These are phyloP conservation scores for Cudoniella acicularis DNA, from an alignment of 495 filamentous ascomycete genomes.

Conservation along the genomic window DNA sequence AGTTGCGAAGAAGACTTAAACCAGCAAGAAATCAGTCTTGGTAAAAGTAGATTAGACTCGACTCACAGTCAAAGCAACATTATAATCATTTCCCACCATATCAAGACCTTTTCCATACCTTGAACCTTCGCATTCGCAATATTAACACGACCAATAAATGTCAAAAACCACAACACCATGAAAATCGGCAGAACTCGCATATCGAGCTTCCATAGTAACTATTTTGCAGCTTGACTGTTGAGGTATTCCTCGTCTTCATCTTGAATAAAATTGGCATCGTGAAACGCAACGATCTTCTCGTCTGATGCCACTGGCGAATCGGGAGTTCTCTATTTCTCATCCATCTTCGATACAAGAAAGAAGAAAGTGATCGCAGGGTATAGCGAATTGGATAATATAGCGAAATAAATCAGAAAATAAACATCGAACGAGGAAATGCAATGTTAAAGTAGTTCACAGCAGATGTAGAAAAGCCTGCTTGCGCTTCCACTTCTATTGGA, in stretches of 20 bases:
- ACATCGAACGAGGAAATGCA: too few species aligned
- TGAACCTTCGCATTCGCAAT: slow-evolving; percentile 39
- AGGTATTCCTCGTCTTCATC: background rate
- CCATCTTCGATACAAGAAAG: background rate
- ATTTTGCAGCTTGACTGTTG: background rate
- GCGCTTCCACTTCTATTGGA: too few species aligned
- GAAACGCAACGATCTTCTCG: background rate
- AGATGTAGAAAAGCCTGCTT: too few species aligned
- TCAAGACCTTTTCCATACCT: slow-evolving; percentile 31
- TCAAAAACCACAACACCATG: slow-evolving; percentile 24
- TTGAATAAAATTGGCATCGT: background rate
- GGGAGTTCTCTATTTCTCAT: background rate
- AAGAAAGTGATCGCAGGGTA: too few species aligned
- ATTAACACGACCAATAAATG: slow-evolving; percentile 35
- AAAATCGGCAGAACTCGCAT: slow-evolving; percentile 6
- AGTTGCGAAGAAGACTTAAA: background rate
- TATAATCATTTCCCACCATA: slow-evolving; percentile 21
- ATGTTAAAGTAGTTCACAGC: too few species aligned
- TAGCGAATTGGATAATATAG: too few species aligned
- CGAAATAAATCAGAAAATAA: too few species aligned
- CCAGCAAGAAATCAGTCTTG: background rate
- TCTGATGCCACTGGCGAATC: background rate
- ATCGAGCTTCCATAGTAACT: slow-evolving; percentile 6
- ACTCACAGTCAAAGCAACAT: slow-evolving; percentile 1
- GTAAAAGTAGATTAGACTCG: background rate